Evolutionary conservation across 495 filamentous ascomycete genomes (phyloP), one percentile per base, ranked within the genome.

Genomic region (Tuber microsphaerosporum): DNA sequence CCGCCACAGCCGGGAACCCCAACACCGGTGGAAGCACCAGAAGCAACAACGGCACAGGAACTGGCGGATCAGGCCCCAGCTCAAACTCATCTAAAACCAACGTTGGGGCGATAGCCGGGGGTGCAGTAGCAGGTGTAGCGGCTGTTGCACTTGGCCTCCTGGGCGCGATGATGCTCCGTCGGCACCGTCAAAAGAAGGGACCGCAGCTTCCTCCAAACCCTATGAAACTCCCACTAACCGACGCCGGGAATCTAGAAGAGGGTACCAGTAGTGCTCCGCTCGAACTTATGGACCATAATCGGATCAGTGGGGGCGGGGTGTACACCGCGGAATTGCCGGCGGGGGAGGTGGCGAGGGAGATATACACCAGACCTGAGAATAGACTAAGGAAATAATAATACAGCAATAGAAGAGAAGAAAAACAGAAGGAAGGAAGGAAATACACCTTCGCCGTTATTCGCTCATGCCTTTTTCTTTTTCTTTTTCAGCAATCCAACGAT

Each of bases 331-430:
- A 65, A 65, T 34, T 65, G 26, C 56, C 56, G 26, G 56, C 56
- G 56, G 56, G 14, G 56, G 56, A 65, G 56, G 56, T 65, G 14
- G 56, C 56, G 14, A 65, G 56, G 56, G 56, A 65, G 56, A 65
- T 65, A 17, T 34, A 61, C 56, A 61, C 56, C n/a, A 7, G 56
- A 34, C 12, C 4, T 4, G 14, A 26, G 17, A 65, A 65, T 3
- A 26, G 16, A 12, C 45, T 5, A 12, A 16, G 45, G 45, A 17
- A 17, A 34, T 61, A 31, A 34, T 61, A 31, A 31, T 31, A 61
- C n/a, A 10, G 12, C n/a, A 2, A n/a, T 46, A 46, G 16, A 46
- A 46, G 45, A 12, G 17, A 46, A 12, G 45, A 19, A 46, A 46
- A 46, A 20, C 0, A 19, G 17, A 46, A 46, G 16, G 12, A 20